Percentiles rank a stretch among this genome's conserved stretches.
Evolutionary conservation across 768 basidiomycete genomes (phyloP).

Genomic region (Hypholoma sublateritium): DNA sequence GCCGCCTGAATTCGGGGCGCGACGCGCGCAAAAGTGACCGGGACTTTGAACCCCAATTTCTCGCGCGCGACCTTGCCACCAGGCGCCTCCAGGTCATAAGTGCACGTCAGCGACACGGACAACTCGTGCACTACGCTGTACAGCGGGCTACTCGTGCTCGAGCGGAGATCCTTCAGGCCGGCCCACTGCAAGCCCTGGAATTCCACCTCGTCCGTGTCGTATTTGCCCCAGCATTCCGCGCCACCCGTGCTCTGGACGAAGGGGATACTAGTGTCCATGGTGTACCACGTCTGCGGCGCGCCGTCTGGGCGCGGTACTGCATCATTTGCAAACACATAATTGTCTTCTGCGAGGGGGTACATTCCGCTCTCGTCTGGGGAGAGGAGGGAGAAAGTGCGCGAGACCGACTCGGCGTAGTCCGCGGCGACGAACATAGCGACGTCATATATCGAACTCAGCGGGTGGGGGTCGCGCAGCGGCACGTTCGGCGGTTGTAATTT

Average conservation of each 20-base stretch:
- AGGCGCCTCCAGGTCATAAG: conserved; percentile 47
- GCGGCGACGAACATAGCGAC: conserved; percentile 36
- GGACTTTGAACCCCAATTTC: conserved; percentile 44
- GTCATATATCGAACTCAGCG: conserved; percentile 53
- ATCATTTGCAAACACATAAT: conserved; percentile 48
- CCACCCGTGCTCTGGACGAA: conserved; percentile 31
- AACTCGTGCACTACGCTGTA: conserved; percentile 56
- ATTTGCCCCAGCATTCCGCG: conserved; percentile 6
- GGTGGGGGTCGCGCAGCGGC: conserved; percentile 56
- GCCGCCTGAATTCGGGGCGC: conserved; percentile 27
- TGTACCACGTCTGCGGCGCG: conserved; percentile 51
- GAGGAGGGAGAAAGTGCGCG: conserved; percentile 50
- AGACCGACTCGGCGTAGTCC: conserved; percentile 21
- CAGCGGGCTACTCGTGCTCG: conserved; percentile 53
- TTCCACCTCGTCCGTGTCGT: conserved; percentile 19
- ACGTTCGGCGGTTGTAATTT: conserved; percentile 62
- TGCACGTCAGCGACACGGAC: conserved; percentile 50
- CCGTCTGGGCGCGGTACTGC: conserved; percentile 17
- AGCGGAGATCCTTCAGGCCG: conserved; percentile 37
- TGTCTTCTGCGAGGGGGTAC: conserved; percentile 49
- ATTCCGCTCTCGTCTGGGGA: conserved; percentile 42
- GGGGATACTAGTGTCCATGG: conserved; percentile 55
- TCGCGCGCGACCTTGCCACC: conserved; percentile 27
- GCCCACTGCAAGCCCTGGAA: conserved; percentile 36
- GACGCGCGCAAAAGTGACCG: conserved; percentile 48